These are phyloP conservation scores for Omphalotus guepiniiformis DNA, from an alignment of 768 basidiomycete species.

Conservation along the genomic window DNA sequence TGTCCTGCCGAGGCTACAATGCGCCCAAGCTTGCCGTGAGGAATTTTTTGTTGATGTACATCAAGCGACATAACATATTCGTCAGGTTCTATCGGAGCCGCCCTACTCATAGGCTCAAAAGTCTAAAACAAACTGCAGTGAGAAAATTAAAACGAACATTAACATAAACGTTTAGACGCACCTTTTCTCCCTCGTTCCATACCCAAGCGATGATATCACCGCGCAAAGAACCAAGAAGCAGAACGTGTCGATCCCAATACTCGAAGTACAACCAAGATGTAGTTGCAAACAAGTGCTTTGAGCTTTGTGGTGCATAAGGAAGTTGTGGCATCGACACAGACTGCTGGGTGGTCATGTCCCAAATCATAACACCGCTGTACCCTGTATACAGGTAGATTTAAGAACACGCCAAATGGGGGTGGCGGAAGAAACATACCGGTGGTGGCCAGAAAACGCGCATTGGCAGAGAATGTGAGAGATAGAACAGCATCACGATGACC, in stretches of 20 bases:
- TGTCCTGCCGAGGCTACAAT: neutral
- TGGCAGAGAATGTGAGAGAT: conserved; percentile 2
- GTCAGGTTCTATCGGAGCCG: neutral
- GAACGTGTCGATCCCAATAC: neutral
- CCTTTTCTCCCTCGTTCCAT: neutral
- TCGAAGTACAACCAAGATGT: neutral
- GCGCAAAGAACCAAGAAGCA: neutral
- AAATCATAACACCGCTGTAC: neutral
- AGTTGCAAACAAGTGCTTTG: neutral
- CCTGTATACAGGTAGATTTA: neutral
- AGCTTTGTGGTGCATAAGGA: neutral
- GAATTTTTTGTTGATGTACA: neutral
- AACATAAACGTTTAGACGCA: neutral
- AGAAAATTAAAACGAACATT: neutral
- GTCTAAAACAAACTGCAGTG: neutral
- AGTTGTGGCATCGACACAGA: neutral
- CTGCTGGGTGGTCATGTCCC: neutral
- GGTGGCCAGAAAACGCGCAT: neutral
- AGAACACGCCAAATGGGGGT: neutral
- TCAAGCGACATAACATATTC: neutral
- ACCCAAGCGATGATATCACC: conserved; percentile 2
- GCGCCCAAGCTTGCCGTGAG: neutral
- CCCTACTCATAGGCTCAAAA: neutral
- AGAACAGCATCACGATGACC: neutral
- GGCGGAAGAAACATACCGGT: neutral